A percentile compares a stretch with the other conserved stretches of the same genome.
Conservation (phyloP, 2,329 filamentous ascomycete species). For the Septoria petroselini region DNA sequence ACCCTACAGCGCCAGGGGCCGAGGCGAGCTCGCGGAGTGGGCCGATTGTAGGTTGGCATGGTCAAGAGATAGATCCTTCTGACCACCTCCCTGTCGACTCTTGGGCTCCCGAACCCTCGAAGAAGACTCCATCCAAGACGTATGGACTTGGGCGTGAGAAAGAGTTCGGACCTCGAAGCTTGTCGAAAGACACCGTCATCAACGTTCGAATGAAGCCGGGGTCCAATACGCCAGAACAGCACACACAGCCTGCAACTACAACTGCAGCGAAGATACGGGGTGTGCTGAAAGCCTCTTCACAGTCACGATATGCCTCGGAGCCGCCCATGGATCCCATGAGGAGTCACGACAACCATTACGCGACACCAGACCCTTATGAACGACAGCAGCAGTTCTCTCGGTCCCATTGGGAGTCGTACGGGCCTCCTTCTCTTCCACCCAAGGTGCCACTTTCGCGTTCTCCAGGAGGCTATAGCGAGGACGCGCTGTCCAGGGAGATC, state of each 20-base stretch:
- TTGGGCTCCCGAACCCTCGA: conserved; percentile 74
- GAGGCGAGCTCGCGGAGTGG: conserved; percentile 42
- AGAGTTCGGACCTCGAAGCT: conserved; percentile 35
- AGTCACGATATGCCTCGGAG: conserved; percentile 11
- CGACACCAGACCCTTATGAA: conserved; percentile 50
- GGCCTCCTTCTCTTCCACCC: conserved; percentile 22
- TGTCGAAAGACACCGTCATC: conserved; percentile 36
- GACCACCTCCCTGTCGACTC: conserved; percentile 74
- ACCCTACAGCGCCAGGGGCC: conserved; percentile 48
- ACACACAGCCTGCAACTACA: conserved; percentile 37
- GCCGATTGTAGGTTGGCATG: conserved; percentile 73
- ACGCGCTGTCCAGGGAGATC: conserved; percentile 69
- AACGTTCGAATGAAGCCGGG: conserved; percentile 36
- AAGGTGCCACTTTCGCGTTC: conserved; percentile 25
- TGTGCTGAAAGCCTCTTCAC: conserved; percentile 52
- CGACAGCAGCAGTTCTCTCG: conserved; percentile 48
- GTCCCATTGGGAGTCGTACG: conserved; percentile 24
- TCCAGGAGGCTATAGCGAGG: conserved; percentile 41
- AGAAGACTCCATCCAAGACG: conserved; percentile 46
- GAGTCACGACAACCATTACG: conserved; percentile 45
- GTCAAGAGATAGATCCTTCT: conserved; percentile 73
- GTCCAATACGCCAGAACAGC: conserved; percentile 37
- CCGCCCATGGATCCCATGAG: conserved; percentile 27
- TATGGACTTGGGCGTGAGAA: conserved; percentile 38
- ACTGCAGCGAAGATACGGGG: conserved; percentile 49